Evolutionary conservation across 2,329 filamentous ascomycete species (phyloP).

Genomic region (Blastomyces percursus): DNA sequence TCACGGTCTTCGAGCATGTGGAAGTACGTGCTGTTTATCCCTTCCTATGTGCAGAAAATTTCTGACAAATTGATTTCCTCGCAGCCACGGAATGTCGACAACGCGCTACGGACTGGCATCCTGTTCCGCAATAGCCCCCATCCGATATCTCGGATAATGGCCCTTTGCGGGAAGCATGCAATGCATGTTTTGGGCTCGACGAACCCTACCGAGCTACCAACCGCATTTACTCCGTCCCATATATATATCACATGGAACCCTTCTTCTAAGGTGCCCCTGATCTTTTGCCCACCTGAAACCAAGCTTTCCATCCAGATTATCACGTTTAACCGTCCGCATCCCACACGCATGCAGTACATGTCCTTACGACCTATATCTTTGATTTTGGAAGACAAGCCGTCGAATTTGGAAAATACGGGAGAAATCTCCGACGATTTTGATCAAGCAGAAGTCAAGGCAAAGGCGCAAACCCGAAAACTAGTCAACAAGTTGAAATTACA

Average conservation of each 20-base stretch:
- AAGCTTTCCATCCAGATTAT: constrained; percentile 74
- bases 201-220: constrained; percentile 48
- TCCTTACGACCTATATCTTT: constrained; percentile 82
- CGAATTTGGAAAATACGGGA: constrained; percentile 23
- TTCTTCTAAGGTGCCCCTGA: constrained; percentile 50
- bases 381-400: constrained; percentile 63
- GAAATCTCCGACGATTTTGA: constrained; percentile 49
- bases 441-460: constrained; percentile 59
- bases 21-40: constrained; percentile 50
- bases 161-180: constrained; percentile 68
- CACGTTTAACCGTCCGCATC: constrained; percentile 75
- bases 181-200: constrained; percentile 79
- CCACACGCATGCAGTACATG: constrained; percentile 89
- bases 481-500: constrained; percentile 83
- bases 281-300: constrained; percentile 56
- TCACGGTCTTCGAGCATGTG: constrained; percentile 80
- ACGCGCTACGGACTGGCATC: constrained; percentile 70
- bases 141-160: constrained; percentile 66
- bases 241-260: constrained; percentile 49
- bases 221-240: constrained; percentile 55
- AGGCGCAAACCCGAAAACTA: constrained; percentile 53
- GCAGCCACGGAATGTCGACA: constrained; percentile 69
- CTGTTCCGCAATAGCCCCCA: constrained; percentile 75
- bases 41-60: constrained; percentile 6
- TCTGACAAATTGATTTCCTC: constrained; percentile 1